These are phyloP conservation scores for Penicillium aurantiogriseum DNA, from an alignment of 2,329 filamentous ascomycete species.

Conservation along the genomic window DNA sequence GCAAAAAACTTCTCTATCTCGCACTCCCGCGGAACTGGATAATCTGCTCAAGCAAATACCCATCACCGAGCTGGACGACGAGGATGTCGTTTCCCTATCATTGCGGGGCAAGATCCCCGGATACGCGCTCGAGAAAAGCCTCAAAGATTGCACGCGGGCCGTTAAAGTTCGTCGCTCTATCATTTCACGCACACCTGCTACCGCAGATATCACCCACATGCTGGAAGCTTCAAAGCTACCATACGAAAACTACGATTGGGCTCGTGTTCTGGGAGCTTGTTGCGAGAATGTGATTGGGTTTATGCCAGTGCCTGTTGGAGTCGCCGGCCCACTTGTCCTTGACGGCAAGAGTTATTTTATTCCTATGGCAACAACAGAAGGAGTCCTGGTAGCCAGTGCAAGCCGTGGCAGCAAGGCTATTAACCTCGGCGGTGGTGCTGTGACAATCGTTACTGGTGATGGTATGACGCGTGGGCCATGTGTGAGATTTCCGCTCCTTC, in stretches of 20 bases:
- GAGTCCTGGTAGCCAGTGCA: too few species aligned
- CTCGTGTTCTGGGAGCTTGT: neutral
- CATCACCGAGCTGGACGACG: neutral
- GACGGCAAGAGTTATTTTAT: neutral
- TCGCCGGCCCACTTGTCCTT: fast-evolving
- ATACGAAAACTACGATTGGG: neutral
- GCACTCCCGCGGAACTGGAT: neutral
- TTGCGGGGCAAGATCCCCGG: neutral
- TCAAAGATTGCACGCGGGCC: neutral
- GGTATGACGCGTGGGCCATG: neutral
- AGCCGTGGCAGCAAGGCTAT: too few species aligned
- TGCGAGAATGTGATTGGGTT: neutral
- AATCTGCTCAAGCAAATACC: neutral
- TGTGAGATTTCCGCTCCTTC: neutral
- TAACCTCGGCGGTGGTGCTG: too few species aligned
- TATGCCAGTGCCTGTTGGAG: neutral
- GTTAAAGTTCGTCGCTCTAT: neutral
- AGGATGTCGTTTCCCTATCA: neutral
- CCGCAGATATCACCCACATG: neutral
- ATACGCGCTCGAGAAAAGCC: neutral
- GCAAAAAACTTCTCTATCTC: too few species aligned
- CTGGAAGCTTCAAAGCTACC: neutral
- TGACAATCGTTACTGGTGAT: neutral
- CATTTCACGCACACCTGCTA: neutral
- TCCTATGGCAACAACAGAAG: too few species aligned